Evolutionary conservation across 495 filamentous ascomycete genomes (phyloP), one percentile per base, ranked within the genome.

Genomic region (Apodospora peruviana): DNA sequence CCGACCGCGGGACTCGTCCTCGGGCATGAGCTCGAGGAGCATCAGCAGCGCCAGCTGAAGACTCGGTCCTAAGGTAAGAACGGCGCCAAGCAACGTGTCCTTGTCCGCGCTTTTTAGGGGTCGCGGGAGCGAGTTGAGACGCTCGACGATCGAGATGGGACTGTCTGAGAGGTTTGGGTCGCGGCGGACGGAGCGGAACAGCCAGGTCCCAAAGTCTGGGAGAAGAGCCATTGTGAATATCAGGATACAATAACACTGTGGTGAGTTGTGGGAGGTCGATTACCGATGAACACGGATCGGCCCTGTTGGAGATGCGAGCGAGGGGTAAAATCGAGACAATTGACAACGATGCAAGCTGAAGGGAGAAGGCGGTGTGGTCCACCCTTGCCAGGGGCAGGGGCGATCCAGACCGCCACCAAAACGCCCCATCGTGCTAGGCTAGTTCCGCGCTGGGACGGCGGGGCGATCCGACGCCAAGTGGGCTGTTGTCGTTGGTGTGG

Each of bases 51-150:
- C 62, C 14, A 59, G 43, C 2, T 63, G 50, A 1, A 65, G 57
- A 32, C 54, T 61, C 11, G 60, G 48, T 24, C 57, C 56, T 34
- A 65, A 44, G 24, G 53, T 47, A 40, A 65, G 44, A 12, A 63
- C 53, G 5, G 60, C 62, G 18, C 60, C 62, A 20, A 65, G 54
- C 14, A 65, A 48, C 7, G 47, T 41, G 39, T 65, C 62, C 39
- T 61, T 63, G 39, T 63, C 62, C 21, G 49, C 48, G 23, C 57
- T 53, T 7, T 34, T 40, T 11, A 65, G 47, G 16, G 60, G 52
- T 29, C 40, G 48, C 14, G 58, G 47, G 17, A 47, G 48, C 23
- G 48, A 23, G 48, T 48, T 53, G 16, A 65, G 62, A 50, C 47
- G 43, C 47, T 61, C 51, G 8, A 65, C 40, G 40, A 52, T 47